phyloP scores from a whole-genome alignment of 768 basidiomycete genomes.

The Russula griseocarnosa region DNA sequence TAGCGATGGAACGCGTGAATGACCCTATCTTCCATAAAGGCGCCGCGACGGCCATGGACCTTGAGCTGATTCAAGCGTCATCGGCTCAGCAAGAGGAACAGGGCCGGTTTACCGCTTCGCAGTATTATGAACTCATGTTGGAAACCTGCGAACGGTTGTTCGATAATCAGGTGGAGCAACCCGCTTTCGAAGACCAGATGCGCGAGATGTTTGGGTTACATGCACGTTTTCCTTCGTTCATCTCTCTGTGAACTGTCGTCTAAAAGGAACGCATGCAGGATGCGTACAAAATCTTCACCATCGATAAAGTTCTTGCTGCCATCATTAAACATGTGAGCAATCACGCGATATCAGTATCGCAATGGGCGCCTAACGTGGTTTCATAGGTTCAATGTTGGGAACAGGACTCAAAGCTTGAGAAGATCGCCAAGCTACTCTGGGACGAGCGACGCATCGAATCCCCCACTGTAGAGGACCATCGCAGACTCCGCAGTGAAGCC shows the following conservation, averaged over 20 bases:
- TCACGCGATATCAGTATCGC: not conserved
- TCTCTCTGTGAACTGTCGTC: not conserved
- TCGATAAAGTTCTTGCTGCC: constrained; percentile 85
- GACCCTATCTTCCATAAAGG: constrained; percentile 30
- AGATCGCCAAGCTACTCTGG: constrained; percentile 65
- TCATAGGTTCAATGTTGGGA: constrained; percentile 60
- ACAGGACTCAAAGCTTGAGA: constrained; percentile 65
- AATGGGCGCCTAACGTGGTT: not conserved
- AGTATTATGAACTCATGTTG: constrained; percentile 80
- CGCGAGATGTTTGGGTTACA: constrained; percentile 81
- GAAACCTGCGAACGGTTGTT: constrained; percentile 88
- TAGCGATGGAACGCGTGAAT: constrained; percentile 48
- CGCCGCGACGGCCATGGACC: constrained; percentile 39
- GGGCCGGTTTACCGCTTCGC: constrained; percentile 45
- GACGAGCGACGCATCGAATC: constrained; percentile 55
- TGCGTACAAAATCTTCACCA: constrained; percentile 85
- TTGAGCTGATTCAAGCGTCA: constrained; percentile 36
- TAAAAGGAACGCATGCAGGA: constrained; percentile 40
- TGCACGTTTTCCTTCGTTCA: constrained; percentile 39
- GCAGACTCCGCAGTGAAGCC: constrained; percentile 59
- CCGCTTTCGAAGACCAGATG: constrained; percentile 86
- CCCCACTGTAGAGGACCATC: constrained; percentile 68
- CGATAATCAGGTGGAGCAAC: constrained; percentile 86
- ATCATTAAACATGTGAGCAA: constrained; percentile 79
- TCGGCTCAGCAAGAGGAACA: constrained; percentile 29